These are phyloP conservation scores for Pulveroboletus ravenelii DNA, from an alignment of 768 basidiomycete species.

Conservation along the genomic window DNA sequence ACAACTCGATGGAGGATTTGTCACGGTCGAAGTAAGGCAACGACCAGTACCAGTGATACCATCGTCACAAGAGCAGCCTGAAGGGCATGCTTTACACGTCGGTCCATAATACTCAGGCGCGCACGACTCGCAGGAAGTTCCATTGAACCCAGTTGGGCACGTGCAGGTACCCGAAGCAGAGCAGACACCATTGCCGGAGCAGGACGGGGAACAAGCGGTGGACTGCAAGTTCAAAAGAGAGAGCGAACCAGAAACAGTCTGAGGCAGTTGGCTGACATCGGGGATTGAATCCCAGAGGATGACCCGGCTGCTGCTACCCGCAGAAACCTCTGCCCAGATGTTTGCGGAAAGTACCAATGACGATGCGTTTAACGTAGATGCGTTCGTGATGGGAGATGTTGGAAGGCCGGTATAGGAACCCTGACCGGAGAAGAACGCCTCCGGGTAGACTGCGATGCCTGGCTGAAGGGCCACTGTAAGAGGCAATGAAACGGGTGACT, in stretches of 20 bases:
- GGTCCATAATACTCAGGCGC: slow-evolving; percentile 71
- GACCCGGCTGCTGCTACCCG: slow-evolving; percentile 52
- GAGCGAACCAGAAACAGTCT: slow-evolving; percentile 43
- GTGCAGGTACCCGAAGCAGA: slow-evolving; percentile 63
- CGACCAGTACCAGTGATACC: slow-evolving; percentile 74
- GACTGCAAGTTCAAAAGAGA: slow-evolving; percentile 70
- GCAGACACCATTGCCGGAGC: slow-evolving; percentile 70
- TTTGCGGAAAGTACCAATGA: slow-evolving; percentile 68
- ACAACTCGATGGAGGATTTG: slow-evolving; percentile 60
- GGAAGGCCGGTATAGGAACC: slow-evolving; percentile 57
- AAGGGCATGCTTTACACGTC: slow-evolving; percentile 64
- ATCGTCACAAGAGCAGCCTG: slow-evolving; percentile 72
- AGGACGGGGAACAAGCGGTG: slow-evolving; percentile 67
- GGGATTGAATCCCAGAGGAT: slow-evolving; percentile 79
- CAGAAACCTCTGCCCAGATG: slow-evolving; percentile 61
- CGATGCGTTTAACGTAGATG: slow-evolving; percentile 45
- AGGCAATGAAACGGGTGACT: slow-evolving; percentile 50
- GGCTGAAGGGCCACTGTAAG: slow-evolving; percentile 61
- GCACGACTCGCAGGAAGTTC: slow-evolving; percentile 77
- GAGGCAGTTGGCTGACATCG: slow-evolving; percentile 65
- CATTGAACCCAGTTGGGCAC: slow-evolving; percentile 72
- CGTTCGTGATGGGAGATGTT: slow-evolving; percentile 41
- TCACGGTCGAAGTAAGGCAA: slow-evolving; percentile 51
- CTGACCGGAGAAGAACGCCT: slow-evolving; percentile 61
- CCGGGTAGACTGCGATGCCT: slow-evolving; percentile 62